Evolutionary conservation across 371 early-diverging fungal species (phyloP).

Genomic region (Umbelopsis sp.): DNA sequence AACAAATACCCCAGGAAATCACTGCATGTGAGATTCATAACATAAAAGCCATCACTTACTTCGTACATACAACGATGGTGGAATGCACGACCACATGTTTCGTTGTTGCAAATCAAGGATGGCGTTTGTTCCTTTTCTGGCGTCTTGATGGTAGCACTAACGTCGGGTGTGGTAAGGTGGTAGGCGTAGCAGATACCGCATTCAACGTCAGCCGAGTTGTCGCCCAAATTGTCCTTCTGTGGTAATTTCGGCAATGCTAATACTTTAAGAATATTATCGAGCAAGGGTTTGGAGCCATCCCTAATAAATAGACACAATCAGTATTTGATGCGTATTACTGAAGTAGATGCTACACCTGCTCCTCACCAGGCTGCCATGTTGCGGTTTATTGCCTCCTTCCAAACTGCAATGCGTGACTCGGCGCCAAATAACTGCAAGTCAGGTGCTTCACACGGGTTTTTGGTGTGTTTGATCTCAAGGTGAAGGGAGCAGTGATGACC

Average conservation of each 20-base stretch:
- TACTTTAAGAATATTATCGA: slow-evolving; percentile 19
- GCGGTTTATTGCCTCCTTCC: slow-evolving; percentile 33
- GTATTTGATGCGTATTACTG: neutral
- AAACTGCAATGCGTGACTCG: slow-evolving; percentile 30
- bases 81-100: slow-evolving; percentile 42
- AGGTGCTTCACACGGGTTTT: slow-evolving; percentile 28
- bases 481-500: slow-evolving; percentile 48
- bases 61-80: slow-evolving; percentile 45
- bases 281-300: slow-evolving; percentile 5
- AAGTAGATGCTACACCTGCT: neutral
- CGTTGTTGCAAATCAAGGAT: slow-evolving; percentile 34
- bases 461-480: slow-evolving; percentile 33
- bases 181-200: slow-evolving; percentile 52
- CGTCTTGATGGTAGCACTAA: neutral
- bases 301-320: neutral
- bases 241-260: slow-evolving; percentile 4
- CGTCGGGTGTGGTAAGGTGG: slow-evolving; percentile 25
- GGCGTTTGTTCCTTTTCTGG: slow-evolving; percentile 27
- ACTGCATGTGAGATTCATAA: neutral
- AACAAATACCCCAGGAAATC: neutral
- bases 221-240: slow-evolving; percentile 17
- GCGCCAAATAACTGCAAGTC: slow-evolving; percentile 46
- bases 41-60: slow-evolving; percentile 21
- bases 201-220: slow-evolving; percentile 33
- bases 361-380: slow-evolving; percentile 22